These are phyloP conservation scores for Oryza glumipatula DNA, from an alignment of 176 grass and related monocot species.

Conservation along the genomic window DNA sequence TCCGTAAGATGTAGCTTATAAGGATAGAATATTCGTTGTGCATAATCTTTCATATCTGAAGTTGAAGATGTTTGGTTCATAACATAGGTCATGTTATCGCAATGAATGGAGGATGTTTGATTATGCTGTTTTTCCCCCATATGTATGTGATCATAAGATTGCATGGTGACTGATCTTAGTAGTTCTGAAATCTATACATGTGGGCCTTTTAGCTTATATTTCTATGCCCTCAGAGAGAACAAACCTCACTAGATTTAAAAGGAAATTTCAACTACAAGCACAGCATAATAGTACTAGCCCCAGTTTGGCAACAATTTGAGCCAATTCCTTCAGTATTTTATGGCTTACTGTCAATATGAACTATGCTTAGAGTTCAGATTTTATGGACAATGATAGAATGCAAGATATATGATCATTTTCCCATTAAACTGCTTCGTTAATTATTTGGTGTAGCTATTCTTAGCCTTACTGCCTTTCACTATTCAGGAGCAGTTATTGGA, in stretches of 20 bases:
- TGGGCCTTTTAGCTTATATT: not conserved
- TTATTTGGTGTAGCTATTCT: conserved; percentile 23
- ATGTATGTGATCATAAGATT: not conserved
- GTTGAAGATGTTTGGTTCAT: not conserved
- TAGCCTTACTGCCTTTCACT: conserved; percentile 38
- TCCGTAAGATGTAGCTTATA: conserved; percentile 16
- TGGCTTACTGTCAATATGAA: not conserved
- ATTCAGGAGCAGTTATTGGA: conserved; percentile 71
- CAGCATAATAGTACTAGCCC: conserved; percentile 1
- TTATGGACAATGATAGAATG: conserved; percentile 3
- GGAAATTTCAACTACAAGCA: not conserved
- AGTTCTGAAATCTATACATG: not conserved
- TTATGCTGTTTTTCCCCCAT: not conserved
- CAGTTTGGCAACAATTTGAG: not conserved
- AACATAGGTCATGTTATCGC: conserved; percentile 23
- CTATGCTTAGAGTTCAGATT: conserved; percentile 13
- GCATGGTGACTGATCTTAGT: not conserved
- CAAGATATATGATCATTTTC: not conserved
- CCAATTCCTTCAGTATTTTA: not conserved
- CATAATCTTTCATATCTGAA: conserved; percentile 40
- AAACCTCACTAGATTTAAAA: not conserved
- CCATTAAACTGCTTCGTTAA: not conserved
- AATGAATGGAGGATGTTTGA: conserved; percentile 23
- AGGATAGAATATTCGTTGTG: conserved; percentile 30
- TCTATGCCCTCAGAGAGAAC: not conserved